phyloP scores from a whole-genome alignment of 805 yeast genomes.

The Candida cerambycidarum region DNA sequence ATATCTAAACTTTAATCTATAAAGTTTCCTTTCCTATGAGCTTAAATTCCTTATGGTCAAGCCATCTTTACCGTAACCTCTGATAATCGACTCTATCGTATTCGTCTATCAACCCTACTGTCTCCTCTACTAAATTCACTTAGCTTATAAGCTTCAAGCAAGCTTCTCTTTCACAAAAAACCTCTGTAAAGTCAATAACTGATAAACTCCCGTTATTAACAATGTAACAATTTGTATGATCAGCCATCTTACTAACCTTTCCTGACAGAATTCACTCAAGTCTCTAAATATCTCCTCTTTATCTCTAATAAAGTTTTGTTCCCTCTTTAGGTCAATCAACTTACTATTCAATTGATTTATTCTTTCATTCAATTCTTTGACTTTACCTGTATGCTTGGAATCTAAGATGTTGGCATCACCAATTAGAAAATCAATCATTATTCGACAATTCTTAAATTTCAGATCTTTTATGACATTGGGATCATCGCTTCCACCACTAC shows the following conservation, averaged over 20 bases:
- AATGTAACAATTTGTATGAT: conserved; percentile 20
- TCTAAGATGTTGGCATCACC: conserved; percentile 22
- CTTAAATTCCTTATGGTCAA: too few species aligned
- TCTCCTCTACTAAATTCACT: too few species aligned
- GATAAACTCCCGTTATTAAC: conserved; percentile 20
- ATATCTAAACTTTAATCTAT: too few species aligned
- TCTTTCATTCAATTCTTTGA: conserved; percentile 52
- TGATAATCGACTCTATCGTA: too few species aligned
- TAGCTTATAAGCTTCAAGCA: not conserved
- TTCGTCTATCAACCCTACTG: too few species aligned
- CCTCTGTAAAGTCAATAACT: conserved; percentile 19
- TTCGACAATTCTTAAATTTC: conserved; percentile 21
- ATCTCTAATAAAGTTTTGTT: conserved; percentile 49
- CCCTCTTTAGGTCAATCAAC: conserved; percentile 57
- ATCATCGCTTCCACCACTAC: conserved; percentile 16
- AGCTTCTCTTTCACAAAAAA: conserved; percentile 16
- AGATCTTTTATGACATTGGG: conserved; percentile 18
- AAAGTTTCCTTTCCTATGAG: too few species aligned
- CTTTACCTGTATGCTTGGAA: conserved; percentile 46
- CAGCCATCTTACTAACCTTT: conserved; percentile 23
- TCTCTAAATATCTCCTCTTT: conserved; percentile 27
- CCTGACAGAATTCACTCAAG: conserved; percentile 24
- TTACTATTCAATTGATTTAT: conserved; percentile 57
- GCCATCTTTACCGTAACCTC: too few species aligned
- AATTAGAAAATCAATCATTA: conserved; percentile 22